Base-by-base conservation (phyloP, 306 rosid species). In the Castanea mollissima region DNA sequence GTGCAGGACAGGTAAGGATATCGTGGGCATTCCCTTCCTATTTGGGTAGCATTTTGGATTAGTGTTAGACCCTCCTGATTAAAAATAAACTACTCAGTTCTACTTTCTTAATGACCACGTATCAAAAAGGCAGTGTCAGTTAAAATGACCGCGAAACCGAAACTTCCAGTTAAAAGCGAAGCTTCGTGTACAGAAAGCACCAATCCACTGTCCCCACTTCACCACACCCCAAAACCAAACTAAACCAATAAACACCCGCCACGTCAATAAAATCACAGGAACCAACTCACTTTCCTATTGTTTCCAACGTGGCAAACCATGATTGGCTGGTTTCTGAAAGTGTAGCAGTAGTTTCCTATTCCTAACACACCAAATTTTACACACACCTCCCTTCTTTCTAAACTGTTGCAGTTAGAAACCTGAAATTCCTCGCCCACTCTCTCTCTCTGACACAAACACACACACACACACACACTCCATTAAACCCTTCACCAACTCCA, bases 361-460 rank as follows among this genome's bases (percentile, higher is more conserved):
- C 16, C 2, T 0, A 12, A 13, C 5, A 54, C 23, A 16, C 65
- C 2, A n/a, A 73, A 55, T 3, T 29, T 27, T 54, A 14, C 68
- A 5, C 16, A 6, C 14, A 3, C 18, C 31, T 7, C 19, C 1
- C 35, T 55, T 56, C 35, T 55, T 13, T 56, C 81, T 49, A 52
- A 52, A 68, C 80, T 8, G 73, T 63, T 46, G 76, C 90, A 15
- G 92, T 90, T 85, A 54, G 74, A 67, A 76, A 70, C 83, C 76
- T 35, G 76, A 83, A 71, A 78, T 68, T 55, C 62, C 78, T 78
- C 74, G 13, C 58, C 64, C 67, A 56, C 79, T 44, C 58, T 34
- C 74, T 46, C 49, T 49, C 54, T 49, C 54, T 10, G 14, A 46
- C 52, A 46, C 15, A 46, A 46, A 46, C 14, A 12, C 54, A 0